Evolutionary conservation across 2,329 filamentous ascomycete genomes (phyloP), one percentile per base, ranked within the genome.

Genomic region (Alternaria sp.): DNA sequence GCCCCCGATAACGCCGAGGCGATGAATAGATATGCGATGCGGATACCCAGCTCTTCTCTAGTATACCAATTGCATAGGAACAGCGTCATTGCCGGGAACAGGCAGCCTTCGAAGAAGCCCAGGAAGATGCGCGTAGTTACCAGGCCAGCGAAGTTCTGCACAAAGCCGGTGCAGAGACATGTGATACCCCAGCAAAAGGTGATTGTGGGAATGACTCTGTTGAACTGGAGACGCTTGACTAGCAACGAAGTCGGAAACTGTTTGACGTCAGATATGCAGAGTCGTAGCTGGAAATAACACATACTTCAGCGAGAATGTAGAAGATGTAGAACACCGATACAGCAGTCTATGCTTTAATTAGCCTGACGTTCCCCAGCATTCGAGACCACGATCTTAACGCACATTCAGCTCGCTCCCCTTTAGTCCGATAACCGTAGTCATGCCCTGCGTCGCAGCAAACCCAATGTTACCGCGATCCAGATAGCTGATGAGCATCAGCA

Each of bases 121-220:
- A 73, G 69, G 40, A 75, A 59, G 53, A 73, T 73, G 4, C 72
- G 63, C 6, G 66, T 54, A 6, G 64, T 68, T 6, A 75, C 62
- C 13, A 75, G 53, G 12, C 71, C 70, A 15, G 61, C 66, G 25
- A 73, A 73, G 32, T 66, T 65, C 10, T 67, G 52, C 4, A 71
- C 69, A 23, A 75, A 64, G 7, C 72, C 70, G 13, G 72, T 72
- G 44, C 67, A 73, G 4, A 67, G 71, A 30, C 66, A 61, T 5
- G 70, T 84, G 7, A 83, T 77, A 15, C 91, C 91, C 65, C 65
- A 67, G 15, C 59, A 63, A 89, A 91, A 88, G 0, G 85, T 84
- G 68, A 86, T 85, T 1, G 61, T 63, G 0, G 75, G 75, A 2
- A 77, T 77, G 0, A 77, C 76, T 13, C 74, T 69, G 23, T 77